phyloP scores from a whole-genome alignment of 305 asterid species.

The Fraxinus dipetala region DNA sequence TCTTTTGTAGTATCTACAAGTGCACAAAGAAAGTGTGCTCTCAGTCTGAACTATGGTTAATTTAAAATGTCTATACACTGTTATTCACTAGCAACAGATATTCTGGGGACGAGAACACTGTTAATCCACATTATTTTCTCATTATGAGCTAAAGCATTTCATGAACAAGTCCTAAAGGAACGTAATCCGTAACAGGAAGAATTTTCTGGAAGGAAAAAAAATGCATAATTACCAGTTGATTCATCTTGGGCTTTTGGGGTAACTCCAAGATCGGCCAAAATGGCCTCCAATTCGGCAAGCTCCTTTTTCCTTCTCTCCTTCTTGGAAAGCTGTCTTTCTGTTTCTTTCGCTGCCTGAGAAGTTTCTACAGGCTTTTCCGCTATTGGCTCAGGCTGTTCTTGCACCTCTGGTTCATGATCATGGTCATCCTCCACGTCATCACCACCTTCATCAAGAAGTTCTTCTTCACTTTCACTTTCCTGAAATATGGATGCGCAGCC shows the following conservation, averaged over 20 bases:
- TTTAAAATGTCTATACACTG: background rate
- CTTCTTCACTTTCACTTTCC: conserved; percentile 78
- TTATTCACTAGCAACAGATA: background rate
- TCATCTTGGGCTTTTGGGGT: conserved; percentile 46
- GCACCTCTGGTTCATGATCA: conserved; percentile 50
- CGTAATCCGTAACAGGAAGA: background rate
- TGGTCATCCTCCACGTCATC: conserved; percentile 62
- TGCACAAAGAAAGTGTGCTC: background rate
- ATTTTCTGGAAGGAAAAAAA: background rate
- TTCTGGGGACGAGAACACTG: background rate
- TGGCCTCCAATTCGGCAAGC: conserved; percentile 92
- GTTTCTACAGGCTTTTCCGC: conserved; percentile 40
- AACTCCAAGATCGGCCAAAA: conserved; percentile 81
- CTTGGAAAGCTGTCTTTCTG: conserved; percentile 89
- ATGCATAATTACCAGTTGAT: conserved; percentile 42
- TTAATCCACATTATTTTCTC: background rate
- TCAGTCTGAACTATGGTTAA: background rate
- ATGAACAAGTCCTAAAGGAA: background rate
- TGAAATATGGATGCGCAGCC: conserved; percentile 31
- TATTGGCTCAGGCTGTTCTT: conserved; percentile 42
- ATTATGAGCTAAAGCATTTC: background rate
- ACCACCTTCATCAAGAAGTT: conserved; percentile 51
- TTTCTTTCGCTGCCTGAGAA: conserved; percentile 62
- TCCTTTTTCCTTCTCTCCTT: conserved; percentile 89
- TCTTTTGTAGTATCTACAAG: conserved; percentile 16